Evolutionary conservation across 495 filamentous ascomycete species (phyloP), one percentile per base, ranked within the genome.

Genomic region (Talaromyces borbonicus): DNA sequence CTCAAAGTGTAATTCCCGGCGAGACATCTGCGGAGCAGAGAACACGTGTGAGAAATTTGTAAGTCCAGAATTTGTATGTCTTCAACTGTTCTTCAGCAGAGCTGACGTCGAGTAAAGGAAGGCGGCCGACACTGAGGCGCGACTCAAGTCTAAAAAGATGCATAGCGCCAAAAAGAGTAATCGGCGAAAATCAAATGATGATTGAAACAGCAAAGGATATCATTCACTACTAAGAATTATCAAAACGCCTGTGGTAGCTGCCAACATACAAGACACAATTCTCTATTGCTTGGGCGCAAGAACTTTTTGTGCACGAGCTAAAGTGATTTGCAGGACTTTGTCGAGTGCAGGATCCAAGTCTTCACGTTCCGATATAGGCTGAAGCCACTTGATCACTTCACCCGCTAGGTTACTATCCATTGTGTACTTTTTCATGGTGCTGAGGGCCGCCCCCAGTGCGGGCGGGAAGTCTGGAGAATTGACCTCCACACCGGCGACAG

Each of bases 141-240:
- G 88, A 42, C 50, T 95, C 27, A 79, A 70, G 56, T 61, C 56
- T 12, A 97, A 96, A 65, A 95, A 93, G 65, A 52, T 69, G 22
- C 84, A 84, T 41, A 80, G 83, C 52, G 76, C 68, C 39, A 97
- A 96, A 68, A 97, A 97, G 63, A 73, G 71, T 19, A 73, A 67
- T 47, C 75, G 89, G 18, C 75, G 73, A 60, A 69, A 75, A 64
- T 48, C 52, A 63, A 62, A 53, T 60, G 65, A 68, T 52, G 63
- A 72, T 48, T 69, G 52, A 67, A 47, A 38, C 23, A 48, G 44
- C 49, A 33, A 42, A 19, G 46, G 16, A 40, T 38, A 33, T 27
- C 24, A 9, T 36, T 27, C 42, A 47, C n/a, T n/a, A n/a, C n/a
- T n/a, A n/a, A n/a, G n/a, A n/a, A n/a, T n/a, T n/a, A n/a, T n/a